Percentiles rank a stretch among this genome's conserved stretches.
Conservation (phyloP, 768 basidiomycete genomes). For the Leccinum disarticulatum region DNA sequence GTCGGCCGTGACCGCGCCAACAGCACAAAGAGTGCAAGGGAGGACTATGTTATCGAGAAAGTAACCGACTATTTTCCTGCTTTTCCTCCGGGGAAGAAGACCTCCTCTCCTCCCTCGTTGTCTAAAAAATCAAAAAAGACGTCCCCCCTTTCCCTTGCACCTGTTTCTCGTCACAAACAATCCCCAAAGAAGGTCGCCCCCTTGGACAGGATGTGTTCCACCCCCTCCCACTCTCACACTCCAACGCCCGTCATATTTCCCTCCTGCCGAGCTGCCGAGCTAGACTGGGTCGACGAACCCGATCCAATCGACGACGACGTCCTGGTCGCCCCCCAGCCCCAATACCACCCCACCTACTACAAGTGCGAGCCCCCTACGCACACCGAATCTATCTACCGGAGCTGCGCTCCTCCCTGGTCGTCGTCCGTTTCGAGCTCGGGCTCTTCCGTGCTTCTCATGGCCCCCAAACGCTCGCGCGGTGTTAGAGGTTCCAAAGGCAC, state of each 20-base stretch:
- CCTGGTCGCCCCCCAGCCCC: conserved; percentile 21
- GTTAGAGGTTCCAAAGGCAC: conserved; percentile 17
- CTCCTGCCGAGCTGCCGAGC: conserved; percentile 30
- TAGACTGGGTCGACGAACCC: conserved; percentile 29
- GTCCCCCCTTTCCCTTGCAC: conserved; percentile 13
- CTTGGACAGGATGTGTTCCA: conserved; percentile 15
- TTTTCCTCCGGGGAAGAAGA: conserved; percentile 21
- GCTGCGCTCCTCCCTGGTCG: conserved; percentile 19
- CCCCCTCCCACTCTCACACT: conserved; percentile 28
- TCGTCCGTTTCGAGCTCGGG: conserved; percentile 25
- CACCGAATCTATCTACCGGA: conserved; percentile 12
- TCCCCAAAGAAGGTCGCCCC: conserved; percentile 9
- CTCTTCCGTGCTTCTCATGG: conserved; percentile 34
- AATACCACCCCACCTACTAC: conserved; percentile 14
- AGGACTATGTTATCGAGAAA: conserved; percentile 29
- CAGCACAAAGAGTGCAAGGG: conserved; percentile 28
- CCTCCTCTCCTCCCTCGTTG: neutral
- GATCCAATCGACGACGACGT: conserved; percentile 23
- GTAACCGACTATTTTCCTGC: conserved; percentile 32
- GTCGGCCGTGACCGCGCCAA: conserved; percentile 27
- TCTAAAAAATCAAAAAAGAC: conserved; percentile 24
- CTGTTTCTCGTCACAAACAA: conserved; percentile 13
- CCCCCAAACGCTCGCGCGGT: conserved; percentile 20
- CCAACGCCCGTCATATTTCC: conserved; percentile 35
- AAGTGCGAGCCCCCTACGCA: conserved; percentile 16